Base-by-base conservation (phyloP, 805 yeast genomes). In the Jamesozyma jinghongensis region DNA sequence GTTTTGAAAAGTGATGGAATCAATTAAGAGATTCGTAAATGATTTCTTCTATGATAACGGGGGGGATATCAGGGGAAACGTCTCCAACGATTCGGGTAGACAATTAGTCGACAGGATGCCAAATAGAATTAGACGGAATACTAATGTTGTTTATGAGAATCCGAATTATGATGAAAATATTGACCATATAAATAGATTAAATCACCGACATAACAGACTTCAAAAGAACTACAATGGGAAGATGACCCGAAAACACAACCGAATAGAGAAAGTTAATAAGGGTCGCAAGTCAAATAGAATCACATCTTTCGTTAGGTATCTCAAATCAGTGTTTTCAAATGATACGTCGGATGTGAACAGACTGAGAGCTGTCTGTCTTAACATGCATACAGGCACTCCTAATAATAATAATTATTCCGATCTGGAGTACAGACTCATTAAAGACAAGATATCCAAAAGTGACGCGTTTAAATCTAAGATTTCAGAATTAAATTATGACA, bases 401-500 rank as follows among this genome's bases (percentile, higher is more conserved):
- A 11, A 28, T 26, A 22, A 26, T 4, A 27, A 32, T 17, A 13
- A 36, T 13, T 19, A 16, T 11, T 13, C 20, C 3, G 16, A 27
- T 27, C 13, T 18, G n/a, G 35, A 36, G 4, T 44, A 48, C 16
- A 34, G 37, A 22, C 28, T 34, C 35, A 36, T 52, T 25, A 47
- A 40, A 37, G 47, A 51, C n/a, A 49, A 55, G 29, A 53, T 58
- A 14, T 47, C 48, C 11, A 48, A 48, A 27, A 59, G 59, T 37
- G 55, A 54, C 25, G 60, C 57, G 1, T 54, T 60, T 36, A 54
- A 54, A 42, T 44, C 48, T 26, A 58, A 54, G 34, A 30, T 59
- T 22, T 29, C 44, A 6, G 62, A 59, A 34, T 43, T 50, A 29
- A 46, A 57, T 39, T 56, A 58, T 36, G 62, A 59, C 31, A 55